Evolutionary conservation across 805 yeast species (phyloP).

Genomic region (Cyberlindnera xishuangbannaensis): DNA sequence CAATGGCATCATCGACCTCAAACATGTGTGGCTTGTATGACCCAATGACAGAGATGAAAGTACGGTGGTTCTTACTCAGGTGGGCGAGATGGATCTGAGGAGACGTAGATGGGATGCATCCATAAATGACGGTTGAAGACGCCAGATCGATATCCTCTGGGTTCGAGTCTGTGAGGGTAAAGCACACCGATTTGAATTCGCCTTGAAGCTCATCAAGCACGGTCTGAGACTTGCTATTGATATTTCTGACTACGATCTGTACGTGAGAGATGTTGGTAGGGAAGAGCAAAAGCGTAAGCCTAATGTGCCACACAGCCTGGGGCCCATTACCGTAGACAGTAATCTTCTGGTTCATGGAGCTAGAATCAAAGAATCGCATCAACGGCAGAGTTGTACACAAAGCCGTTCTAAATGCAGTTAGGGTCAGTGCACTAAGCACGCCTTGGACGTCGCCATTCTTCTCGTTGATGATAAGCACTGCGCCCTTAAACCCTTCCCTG

Average conservation of each 20-base stretch:
- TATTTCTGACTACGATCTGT: conserved; percentile 39
- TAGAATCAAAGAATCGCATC: conserved; percentile 28
- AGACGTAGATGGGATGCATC: conserved; percentile 53
- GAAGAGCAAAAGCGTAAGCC: conserved; percentile 36
- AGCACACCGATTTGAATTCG: conserved; percentile 26
- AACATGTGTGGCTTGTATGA: conserved; percentile 64
- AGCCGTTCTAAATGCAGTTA: conserved; percentile 67
- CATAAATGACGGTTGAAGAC: conserved; percentile 45
- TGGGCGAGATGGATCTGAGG: conserved; percentile 36
- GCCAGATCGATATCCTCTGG: conserved; percentile 25
- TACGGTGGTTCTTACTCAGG: conserved; percentile 24
- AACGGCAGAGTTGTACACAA: conserved; percentile 47
- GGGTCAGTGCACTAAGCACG: conserved; percentile 48
- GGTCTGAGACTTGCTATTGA: conserved; percentile 30
- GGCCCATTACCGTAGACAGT: conserved; percentile 56
- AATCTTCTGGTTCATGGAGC: conserved; percentile 20
- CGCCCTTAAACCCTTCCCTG: conserved; percentile 53
- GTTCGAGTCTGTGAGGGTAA: conserved; percentile 20
- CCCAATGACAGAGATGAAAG: conserved; percentile 56
- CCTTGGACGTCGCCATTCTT: conserved; percentile 46
- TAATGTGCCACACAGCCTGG: conserved; percentile 62
- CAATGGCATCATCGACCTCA: conserved; percentile 46
- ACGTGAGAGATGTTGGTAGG: conserved; percentile 33
- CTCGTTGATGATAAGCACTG: conserved; percentile 45
- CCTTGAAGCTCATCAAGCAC: conserved; percentile 24